Percentiles rank a stretch among this genome's conserved stretches.
Evolutionary conservation across 768 basidiomycete species (phyloP).

Genomic region (Pulveroboletus ravenelii): DNA sequence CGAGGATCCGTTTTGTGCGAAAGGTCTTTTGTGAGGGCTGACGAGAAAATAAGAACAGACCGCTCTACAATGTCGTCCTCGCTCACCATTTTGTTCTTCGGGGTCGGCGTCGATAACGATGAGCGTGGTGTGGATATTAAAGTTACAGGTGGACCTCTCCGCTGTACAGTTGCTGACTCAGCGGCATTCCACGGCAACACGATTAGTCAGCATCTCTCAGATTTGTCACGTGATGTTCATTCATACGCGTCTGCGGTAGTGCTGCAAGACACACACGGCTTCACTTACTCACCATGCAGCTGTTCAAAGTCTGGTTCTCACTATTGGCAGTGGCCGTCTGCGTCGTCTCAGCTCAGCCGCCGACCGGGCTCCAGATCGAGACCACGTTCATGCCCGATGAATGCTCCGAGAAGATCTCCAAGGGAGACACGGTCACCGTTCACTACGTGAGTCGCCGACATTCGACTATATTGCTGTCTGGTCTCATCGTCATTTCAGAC

Average conservation of each 20-base stretch:
- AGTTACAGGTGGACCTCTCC: conserved; percentile 23
- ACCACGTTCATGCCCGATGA: conserved; percentile 54
- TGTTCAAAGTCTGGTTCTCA: conserved; percentile 44
- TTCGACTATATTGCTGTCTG: background rate
- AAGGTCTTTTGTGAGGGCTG: conserved; percentile 99
- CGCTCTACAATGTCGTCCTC: background rate
- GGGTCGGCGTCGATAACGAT: conserved; percentile 25
- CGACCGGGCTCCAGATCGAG: conserved; percentile 57
- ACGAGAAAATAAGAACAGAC: conserved; percentile 2
- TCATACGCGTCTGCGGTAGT: background rate
- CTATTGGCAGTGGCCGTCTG: conserved; percentile 43
- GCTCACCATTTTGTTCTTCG: conserved; percentile 48
- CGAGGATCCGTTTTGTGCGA: conserved; percentile 94
- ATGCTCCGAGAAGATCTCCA: conserved; percentile 51
- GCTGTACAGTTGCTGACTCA: conserved; percentile 44
- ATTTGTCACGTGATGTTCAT: background rate
- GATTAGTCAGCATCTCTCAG: background rate
- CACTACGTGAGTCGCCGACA: conserved; percentile 62
- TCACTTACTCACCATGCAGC: conserved; percentile 42
- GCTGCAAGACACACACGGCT: no score
- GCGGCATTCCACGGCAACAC: conserved; percentile 9
- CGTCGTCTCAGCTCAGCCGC: conserved; percentile 46
- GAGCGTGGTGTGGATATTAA: conserved; percentile 24
- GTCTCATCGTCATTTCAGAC: conserved; percentile 35
- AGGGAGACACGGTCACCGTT: conserved; percentile 62